A percentile compares a stretch with the other conserved stretches of the same genome.
phyloP scores from a whole-genome alignment of 805 yeast species.

The Wickerhamiella parazyma region DNA sequence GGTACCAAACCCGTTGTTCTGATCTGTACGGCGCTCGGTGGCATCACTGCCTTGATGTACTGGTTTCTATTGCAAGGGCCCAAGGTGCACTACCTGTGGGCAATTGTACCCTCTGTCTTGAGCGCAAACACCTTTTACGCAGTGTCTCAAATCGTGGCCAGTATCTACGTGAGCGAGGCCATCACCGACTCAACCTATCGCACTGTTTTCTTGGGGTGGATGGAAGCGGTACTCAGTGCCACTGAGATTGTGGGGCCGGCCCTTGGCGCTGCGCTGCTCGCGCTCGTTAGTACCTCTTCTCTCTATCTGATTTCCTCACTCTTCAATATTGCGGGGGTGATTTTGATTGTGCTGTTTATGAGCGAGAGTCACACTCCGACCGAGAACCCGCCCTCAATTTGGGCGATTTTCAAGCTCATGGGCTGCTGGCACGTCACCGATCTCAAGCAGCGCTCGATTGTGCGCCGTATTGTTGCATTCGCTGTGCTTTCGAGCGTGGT shows the following conservation, averaged over 20 bases:
- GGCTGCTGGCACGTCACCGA: background rate
- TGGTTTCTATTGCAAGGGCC: background rate
- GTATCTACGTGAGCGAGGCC: background rate
- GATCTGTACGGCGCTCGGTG: background rate
- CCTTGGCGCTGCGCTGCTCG: background rate
- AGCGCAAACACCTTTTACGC: background rate
- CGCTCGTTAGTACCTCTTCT: background rate
- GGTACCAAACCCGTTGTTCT: background rate
- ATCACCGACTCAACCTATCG: background rate
- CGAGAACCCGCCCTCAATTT: background rate
- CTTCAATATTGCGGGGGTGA: background rate
- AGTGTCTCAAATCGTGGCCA: background rate
- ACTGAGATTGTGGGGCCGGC: background rate
- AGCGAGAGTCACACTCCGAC: background rate
- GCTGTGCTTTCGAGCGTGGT: background rate
- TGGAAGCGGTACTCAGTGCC: background rate
- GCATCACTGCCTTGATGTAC: background rate
- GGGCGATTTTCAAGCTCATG: background rate
- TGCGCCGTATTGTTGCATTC: background rate
- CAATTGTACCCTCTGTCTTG: background rate
- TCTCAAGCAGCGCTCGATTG: background rate
- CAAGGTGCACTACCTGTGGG: background rate
- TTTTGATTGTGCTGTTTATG: background rate
- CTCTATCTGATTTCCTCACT: background rate
- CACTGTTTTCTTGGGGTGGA: constrained; percentile 1